Conservation (phyloP, 148 eudicot species). For the Diospyros kaki region DNA sequence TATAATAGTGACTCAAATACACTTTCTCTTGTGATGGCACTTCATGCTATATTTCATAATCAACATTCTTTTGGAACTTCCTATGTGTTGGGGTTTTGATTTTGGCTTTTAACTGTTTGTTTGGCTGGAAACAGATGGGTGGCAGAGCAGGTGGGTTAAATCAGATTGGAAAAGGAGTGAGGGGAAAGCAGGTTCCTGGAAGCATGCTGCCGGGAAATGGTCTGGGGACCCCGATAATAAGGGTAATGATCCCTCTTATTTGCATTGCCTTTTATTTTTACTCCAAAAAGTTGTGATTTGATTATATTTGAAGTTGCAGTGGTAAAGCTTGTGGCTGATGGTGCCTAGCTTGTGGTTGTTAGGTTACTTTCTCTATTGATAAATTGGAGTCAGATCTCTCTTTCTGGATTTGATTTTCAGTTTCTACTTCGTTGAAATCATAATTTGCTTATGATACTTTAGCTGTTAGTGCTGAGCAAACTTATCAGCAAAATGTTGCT, state of each 20-base stretch:
- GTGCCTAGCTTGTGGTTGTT: no score
- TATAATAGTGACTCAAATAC: not conserved
- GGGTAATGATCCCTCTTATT: slow-evolving; percentile 35
- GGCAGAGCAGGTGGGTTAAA: slow-evolving; percentile 72
- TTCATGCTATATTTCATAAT: not conserved
- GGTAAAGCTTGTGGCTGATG: not conserved
- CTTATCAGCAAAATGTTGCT: not conserved
- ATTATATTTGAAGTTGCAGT: no score
- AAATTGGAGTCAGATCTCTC: no score
- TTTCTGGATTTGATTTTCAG: no score
- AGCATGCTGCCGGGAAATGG: slow-evolving; percentile 79
- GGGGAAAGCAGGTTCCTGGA: slow-evolving; percentile 72
- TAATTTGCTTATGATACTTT: not conserved
- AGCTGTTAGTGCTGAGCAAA: not conserved
- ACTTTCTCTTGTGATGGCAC: not conserved
- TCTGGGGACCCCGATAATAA: slow-evolving; percentile 72
- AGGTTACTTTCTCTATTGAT: no score
- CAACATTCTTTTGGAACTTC: no score
- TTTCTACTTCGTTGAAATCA: not conserved
- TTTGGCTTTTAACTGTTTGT: slow-evolving; percentile 8
- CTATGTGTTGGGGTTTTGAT: not conserved
- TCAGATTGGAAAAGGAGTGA: slow-evolving; percentile 81
- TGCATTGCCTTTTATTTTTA: not conserved
- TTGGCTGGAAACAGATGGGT: slow-evolving; percentile 52
- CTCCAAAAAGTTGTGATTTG: no score